These are phyloP conservation scores for Diplogelasinospora grovesii DNA, from an alignment of 495 filamentous ascomycete genomes.

Conservation along the genomic window DNA sequence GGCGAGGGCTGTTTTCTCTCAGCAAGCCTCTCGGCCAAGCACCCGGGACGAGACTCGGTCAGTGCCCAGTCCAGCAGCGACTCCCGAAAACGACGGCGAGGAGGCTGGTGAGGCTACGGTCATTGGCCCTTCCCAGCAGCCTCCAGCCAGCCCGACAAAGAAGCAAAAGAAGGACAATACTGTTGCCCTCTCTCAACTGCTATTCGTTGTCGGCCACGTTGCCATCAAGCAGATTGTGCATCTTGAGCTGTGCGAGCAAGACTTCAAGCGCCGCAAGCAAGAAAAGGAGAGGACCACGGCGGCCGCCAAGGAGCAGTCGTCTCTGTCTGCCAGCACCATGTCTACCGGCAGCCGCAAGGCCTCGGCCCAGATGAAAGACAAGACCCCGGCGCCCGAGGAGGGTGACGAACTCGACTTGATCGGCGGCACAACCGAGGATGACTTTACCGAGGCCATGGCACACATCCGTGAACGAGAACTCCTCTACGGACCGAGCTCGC, in stretches of 20 bases:
- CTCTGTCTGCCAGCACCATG: constrained; percentile 23
- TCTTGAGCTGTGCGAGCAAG: constrained; percentile 90
- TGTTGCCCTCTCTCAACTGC: constrained; percentile 75
- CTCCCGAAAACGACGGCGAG: constrained; percentile 18
- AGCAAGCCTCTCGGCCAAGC: constrained; percentile 27
- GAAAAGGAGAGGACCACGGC: constrained; percentile 77
- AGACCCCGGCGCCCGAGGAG: constrained; percentile 51
- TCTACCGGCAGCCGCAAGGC: constrained; percentile 29
- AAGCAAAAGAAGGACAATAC: constrained; percentile 54
- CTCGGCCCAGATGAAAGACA: constrained; percentile 18
- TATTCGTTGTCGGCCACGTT: constrained; percentile 94
- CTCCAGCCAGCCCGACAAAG: constrained; percentile 28
- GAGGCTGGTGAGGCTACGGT: constrained; percentile 24
- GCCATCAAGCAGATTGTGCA: constrained; percentile 99
- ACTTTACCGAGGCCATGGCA: constrained; percentile 94
- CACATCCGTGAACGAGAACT: constrained; percentile 93
- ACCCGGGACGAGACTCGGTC: constrained; percentile 34
- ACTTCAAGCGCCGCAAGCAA: constrained; percentile 94
- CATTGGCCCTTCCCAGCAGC: constrained; percentile 28
- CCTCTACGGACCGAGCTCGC: constrained; percentile 75
- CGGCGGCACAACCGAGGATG: constrained; percentile 94
- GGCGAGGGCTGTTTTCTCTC: constrained; percentile 71
- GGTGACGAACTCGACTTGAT: constrained; percentile 92
- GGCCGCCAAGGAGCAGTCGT: constrained; percentile 26
- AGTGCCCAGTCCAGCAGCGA: constrained; percentile 20